Evolutionary conservation across 2,329 filamentous ascomycete genomes (phyloP).

Genomic region (Fusarium torreyae): DNA sequence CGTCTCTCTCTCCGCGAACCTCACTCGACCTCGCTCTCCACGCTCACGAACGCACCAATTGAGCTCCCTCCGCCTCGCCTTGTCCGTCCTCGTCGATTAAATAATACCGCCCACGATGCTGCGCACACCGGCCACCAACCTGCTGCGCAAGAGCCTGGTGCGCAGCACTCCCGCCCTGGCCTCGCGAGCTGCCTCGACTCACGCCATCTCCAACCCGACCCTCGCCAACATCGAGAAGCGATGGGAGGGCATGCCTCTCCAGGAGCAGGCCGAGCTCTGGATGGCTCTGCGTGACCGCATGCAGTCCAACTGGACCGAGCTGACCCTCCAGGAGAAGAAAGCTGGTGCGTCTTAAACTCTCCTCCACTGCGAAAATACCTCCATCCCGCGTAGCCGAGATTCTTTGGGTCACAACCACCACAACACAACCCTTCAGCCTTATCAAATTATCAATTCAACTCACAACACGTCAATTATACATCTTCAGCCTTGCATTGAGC

Average conservation of each 20-base stretch:
- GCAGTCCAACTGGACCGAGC: conserved; percentile 96
- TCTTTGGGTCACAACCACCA: conserved; percentile 33
- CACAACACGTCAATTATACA: conserved; percentile 28
- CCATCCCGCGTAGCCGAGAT: conserved; percentile 50
- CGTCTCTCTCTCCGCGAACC: conserved; percentile 42
- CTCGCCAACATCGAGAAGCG: conserved; percentile 99
- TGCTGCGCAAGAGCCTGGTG: conserved; percentile 66
- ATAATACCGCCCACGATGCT: conserved; percentile 62
- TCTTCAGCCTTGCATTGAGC: conserved; percentile 43
- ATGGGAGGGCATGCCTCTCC: conserved; percentile 97
- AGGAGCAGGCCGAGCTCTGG: conserved; percentile 99
- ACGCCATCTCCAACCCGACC: conserved; percentile 98
- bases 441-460: conserved; percentile 30
- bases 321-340: conserved; percentile 98
- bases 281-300: conserved; percentile 98
- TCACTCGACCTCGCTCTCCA: conserved; percentile 42
- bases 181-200: conserved; percentile 75
- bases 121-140: conserved; percentile 67
- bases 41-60: conserved; percentile 56
- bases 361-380: conserved; percentile 54
- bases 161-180: conserved; percentile 64
- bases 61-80: conserved; percentile 39
- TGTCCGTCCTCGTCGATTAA: conserved; percentile 34
- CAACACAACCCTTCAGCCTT: conserved; percentile 22
- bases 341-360: conserved; percentile 80